Evolutionary conservation across 2,329 filamentous ascomycete genomes (phyloP), one percentile per base, ranked within the genome.

Genomic region (Neofusicoccum ribis): DNA sequence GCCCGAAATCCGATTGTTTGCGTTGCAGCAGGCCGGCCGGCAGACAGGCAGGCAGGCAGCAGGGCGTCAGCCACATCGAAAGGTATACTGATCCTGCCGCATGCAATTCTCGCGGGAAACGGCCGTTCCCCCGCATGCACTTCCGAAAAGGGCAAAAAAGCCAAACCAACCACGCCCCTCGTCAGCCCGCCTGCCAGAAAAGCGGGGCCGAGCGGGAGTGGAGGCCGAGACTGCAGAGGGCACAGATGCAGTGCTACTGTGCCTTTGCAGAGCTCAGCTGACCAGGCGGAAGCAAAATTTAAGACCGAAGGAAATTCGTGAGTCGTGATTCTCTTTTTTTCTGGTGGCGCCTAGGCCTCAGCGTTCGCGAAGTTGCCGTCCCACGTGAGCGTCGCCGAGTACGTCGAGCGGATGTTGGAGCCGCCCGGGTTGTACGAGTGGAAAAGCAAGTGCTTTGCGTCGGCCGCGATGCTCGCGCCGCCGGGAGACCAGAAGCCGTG

Each of bases 401-500:
- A 65, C 44, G 54, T 51, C 12, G 27, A 23, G 54, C 63, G 63
- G 41, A 52, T 61, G 44, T 15, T 14, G 23, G 54, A 60, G 5
- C 63, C 63, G 36, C 44, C 63, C 4, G 46, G 36, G 23, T 51
- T 37, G 47, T 65, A 65, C 6, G 63, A 47, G 39, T 65, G 63
- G 52, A 65, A 65, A n/a, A 65, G 43, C 12, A 65, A 23, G 44
- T 65, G 52, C 39, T 51, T 50, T 14, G 31, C 63, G 23, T 65
- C 63, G 17, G 46, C 14, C 1, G 63, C n/a, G 39, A 65, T 52
- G 54, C 54, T 65, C 27, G 63, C 63, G 39, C 63, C 63, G n/a
- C 63, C 63, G 17, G 63, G 63, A 11, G 63, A 65, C 63, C 63
- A 65, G 37, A 65, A 49, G 37, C 63, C 63, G 27, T 50, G 46